Evolutionary conservation across 768 basidiomycete genomes (phyloP), one percentile per base, ranked within the genome.

Genomic region (Lentinula edodes): DNA sequence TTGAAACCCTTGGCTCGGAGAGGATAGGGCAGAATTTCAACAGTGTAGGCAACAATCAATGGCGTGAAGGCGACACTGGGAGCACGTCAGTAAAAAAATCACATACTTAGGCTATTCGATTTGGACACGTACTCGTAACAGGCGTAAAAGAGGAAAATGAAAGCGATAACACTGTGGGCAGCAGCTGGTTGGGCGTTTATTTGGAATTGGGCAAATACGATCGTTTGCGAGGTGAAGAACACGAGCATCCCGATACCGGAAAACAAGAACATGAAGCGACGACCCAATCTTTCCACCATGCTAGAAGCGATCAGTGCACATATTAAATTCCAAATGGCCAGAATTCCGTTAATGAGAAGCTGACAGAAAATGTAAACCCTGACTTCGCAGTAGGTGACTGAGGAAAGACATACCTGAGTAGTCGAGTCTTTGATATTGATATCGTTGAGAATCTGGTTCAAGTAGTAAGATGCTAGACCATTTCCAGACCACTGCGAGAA

Each of bases 401-500:
- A 28, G 28, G 1, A 28, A 28, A 57, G 52, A 63, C 56, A 7
- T 64, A 77, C 74, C 65, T 78, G 80, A 62, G 76, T 83, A 60
- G 81, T 80, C 8, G 80, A 70, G 66, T 83, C 74, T 12, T 82
- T 84, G 68, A 90, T 86, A 61, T 87, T 87, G 60, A 90, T 86
- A 61, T 82, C 76, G 63, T 79, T 71, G 72, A 93, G 85, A 56
- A 93, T 86, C 71, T 82, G 79, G 75, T 79, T 87, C 68, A 93
- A 83, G 77, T 93, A 93, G 79, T 88, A 91, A 6, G 88, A 90
- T 55, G 90, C 87, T 58, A 93, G 86, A 69, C 90, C 90, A 67
- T 91, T 91, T 13, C 89, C 90, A 9, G 88, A 91, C 90, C 89
- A 91, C 67, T 90, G 88, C 2, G 89, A 91, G 81, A 92, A 91